Evolutionary conservation across 805 yeast species (phyloP), one percentile per base, ranked within the genome.

Genomic region (Starmerella floris): DNA sequence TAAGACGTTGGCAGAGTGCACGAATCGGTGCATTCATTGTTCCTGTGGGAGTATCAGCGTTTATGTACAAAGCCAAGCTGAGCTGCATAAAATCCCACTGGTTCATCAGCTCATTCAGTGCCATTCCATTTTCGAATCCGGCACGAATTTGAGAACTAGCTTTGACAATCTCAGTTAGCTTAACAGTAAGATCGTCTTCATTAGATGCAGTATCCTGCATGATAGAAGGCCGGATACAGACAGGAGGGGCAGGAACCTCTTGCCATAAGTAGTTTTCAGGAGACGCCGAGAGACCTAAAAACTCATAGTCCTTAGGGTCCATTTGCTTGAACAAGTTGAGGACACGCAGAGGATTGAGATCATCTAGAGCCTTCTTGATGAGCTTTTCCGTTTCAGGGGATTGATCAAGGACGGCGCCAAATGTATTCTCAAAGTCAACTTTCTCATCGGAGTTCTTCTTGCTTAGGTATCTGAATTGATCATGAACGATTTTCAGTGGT

Each of bases 81-180:
- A 91, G 69, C 63, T 91, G 99, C 51, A 91, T 65, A 59, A 83
- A 91, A 58, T 91, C 99, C 99, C 99, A 91, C 58, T 91, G 98
- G 57, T 88, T 97, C 95, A 91, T 87, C 63, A 91, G 69, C 55
- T 83, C 83, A 51, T 84, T 83, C 56, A 93, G 78, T 15, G 95
- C 76, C 48, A 88, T 83, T 45, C 98, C 98, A 59, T 85, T 88
- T 49, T 87, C 94, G 40, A 91, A 75, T 46, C 96, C 98, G 0
- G 95, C 94, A 51, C 84, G 74, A 54, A 91, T 91, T 64, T 87
- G 70, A 4, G 94, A 79, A n/a, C 91, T 79, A 1, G 95, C 84
- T 93, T 94, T 88, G 23, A 87, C 97, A 49, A 91, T 83, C 63
- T 91, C 99, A 0, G 97, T 84, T 45, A 91, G 67, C 59, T 91